These are phyloP conservation scores for Penicillium coffeae DNA, from an alignment of 495 filamentous ascomycete genomes.

Conservation along the genomic window DNA sequence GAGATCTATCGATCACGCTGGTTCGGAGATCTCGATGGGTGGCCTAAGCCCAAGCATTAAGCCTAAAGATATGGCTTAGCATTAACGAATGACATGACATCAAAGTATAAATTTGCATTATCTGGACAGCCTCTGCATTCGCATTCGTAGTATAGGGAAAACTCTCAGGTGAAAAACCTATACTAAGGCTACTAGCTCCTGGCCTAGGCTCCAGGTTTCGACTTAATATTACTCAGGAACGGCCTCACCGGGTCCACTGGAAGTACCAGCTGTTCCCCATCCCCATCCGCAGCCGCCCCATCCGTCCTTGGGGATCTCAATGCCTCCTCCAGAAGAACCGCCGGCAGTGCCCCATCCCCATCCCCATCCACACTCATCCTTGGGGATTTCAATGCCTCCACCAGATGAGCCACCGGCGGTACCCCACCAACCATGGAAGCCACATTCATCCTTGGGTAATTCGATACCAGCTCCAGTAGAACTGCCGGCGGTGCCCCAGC, in stretches of 20 bases:
- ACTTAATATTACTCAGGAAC: neutral
- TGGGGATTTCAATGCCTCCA: neutral
- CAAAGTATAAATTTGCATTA: neutral
- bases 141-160: conserved; percentile 1
- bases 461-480: neutral
- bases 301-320: neutral
- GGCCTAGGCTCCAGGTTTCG: neutral
- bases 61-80: too few species aligned
- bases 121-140: conserved; percentile 1
- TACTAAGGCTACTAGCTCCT: neutral
- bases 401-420: conserved; percentile 1
- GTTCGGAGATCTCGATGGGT: conserved; percentile 26
- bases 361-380: neutral
- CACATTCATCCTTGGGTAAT: too few species aligned
- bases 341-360: neutral
- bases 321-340: neutral
- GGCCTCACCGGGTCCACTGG: neutral
- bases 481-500: neutral
- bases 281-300: neutral
- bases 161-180: conserved; percentile 2
- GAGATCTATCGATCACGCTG: conserved; percentile 31
- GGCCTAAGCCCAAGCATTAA: conserved; percentile 23
- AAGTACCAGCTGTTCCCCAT: neutral
- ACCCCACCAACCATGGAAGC: conserved; percentile 1
- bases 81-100: too few species aligned